Percentiles rank a stretch among this genome's conserved stretches.
Conservation (phyloP, 331 rosid genomes). For the Telfairia occidentalis region DNA sequence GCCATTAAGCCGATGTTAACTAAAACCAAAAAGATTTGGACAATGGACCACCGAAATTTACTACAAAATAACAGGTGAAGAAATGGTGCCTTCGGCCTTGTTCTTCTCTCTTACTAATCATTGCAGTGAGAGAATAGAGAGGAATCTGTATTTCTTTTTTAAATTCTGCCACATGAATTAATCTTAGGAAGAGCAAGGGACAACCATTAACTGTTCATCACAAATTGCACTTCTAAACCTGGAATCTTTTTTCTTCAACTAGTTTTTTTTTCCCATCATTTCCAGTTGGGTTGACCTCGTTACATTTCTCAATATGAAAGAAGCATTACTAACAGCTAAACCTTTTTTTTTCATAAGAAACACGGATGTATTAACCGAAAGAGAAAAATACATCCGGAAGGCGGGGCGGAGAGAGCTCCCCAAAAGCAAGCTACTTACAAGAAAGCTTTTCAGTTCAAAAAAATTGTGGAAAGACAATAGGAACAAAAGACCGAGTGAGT, state of each 20-base stretch:
- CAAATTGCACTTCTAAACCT: background rate
- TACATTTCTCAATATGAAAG: background rate
- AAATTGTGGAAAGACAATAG: no score
- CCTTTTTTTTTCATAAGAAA: no score
- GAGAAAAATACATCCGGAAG: no score
- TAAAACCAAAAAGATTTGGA: background rate
- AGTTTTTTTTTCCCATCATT: background rate
- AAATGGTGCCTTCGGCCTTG: background rate
- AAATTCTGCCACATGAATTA: background rate
- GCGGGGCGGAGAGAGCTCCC: no score
- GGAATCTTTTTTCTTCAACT: background rate
- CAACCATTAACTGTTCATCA: background rate
- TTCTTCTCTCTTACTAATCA: background rate
- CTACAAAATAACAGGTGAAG: background rate
- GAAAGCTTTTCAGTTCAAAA: no score
- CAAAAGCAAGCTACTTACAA: no score
- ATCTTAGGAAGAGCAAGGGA: background rate
- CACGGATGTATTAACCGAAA: no score
- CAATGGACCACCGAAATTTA: background rate
- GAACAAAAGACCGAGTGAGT: no score
- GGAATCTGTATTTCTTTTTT: background rate
- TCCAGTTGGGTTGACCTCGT: background rate
- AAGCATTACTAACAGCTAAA: background rate
- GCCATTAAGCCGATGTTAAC: background rate
- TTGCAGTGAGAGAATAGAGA: background rate